Evolutionary conservation across 306 rosid genomes (phyloP).

Genomic region (Rosa persica): DNA sequence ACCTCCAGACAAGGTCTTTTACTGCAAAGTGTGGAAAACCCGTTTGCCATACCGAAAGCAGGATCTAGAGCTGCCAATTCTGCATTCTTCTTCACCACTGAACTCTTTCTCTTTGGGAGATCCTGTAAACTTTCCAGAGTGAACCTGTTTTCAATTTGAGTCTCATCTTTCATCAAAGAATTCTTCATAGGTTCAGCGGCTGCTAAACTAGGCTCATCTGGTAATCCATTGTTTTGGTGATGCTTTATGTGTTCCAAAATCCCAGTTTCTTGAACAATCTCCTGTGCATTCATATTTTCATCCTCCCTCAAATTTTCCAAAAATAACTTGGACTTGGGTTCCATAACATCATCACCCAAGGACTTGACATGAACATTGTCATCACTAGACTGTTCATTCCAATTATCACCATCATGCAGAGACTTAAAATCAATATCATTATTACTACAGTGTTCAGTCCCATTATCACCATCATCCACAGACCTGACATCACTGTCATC

Average conservation of each 20-base stretch:
- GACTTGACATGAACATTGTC: not conserved
- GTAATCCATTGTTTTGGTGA: not conserved
- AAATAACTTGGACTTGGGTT: not conserved
- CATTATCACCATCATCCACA: not conserved
- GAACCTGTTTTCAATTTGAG: not conserved
- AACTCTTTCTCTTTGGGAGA: slow-evolving; percentile 14
- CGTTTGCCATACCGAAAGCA: not conserved
- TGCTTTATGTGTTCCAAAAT: not conserved
- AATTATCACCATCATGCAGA: not conserved
- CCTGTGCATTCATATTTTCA: not conserved
- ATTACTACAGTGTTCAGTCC: not conserved
- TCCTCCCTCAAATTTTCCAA: not conserved
- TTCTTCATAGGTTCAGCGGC: slow-evolving; percentile 7
- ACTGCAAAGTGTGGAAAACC: not conserved
- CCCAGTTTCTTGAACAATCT: not conserved
- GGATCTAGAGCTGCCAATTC: not conserved
- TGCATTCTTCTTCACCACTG: not conserved
- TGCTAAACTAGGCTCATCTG: slow-evolving; percentile 1
- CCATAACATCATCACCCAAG: not conserved
- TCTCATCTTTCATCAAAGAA: slow-evolving; percentile 12
- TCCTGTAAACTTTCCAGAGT: not conserved
- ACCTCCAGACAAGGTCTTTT: not conserved
- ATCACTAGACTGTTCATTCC: not conserved
- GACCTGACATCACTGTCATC: not conserved
- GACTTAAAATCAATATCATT: not conserved